phyloP scores from a whole-genome alignment of 75 land plant genomes.

The Cryptomeria japonica region DNA sequence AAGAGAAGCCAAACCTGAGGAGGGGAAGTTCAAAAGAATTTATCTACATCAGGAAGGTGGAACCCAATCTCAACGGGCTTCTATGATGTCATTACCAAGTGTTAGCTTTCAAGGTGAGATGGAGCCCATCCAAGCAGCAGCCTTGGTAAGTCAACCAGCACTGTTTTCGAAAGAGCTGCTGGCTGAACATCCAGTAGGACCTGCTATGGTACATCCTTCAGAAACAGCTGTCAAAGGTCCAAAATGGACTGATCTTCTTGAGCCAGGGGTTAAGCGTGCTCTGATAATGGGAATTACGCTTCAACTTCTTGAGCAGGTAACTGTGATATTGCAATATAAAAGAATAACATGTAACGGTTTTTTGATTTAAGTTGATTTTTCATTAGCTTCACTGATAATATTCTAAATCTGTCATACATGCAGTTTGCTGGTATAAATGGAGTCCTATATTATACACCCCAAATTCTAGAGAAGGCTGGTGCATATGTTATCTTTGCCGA shows the following conservation, averaged over 20 bases:
- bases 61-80: conserved; percentile 41
- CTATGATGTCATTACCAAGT: conserved; percentile 60
- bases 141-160: conserved; percentile 80
- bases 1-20: conserved; percentile 53
- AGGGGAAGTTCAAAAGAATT: conserved; percentile 74
- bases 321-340: conserved; percentile 3
- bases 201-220: conserved; percentile 70
- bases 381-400: not conserved
- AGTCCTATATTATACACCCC: conserved; percentile 89
- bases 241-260: conserved; percentile 69
- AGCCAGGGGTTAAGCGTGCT: conserved; percentile 82
- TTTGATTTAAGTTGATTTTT: not conserved
- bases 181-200: conserved; percentile 61
- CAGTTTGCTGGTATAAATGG: conserved; percentile 98
- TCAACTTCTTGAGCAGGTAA: conserved; percentile 92
- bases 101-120: conserved; percentile 34
- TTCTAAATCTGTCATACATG: conserved; percentile 13
- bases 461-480: conserved; percentile 93
- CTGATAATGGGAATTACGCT: conserved; percentile 78
- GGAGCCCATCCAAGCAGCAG: conserved; percentile 78
- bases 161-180: conserved; percentile 54
- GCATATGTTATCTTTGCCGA: conserved; percentile 62
- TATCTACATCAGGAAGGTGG: conserved; percentile 72
- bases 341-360: not conserved
- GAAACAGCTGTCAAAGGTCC: conserved; percentile 57